Conservation (phyloP, 371 early-diverging fungal genomes). For the Zychaea mexicana region DNA sequence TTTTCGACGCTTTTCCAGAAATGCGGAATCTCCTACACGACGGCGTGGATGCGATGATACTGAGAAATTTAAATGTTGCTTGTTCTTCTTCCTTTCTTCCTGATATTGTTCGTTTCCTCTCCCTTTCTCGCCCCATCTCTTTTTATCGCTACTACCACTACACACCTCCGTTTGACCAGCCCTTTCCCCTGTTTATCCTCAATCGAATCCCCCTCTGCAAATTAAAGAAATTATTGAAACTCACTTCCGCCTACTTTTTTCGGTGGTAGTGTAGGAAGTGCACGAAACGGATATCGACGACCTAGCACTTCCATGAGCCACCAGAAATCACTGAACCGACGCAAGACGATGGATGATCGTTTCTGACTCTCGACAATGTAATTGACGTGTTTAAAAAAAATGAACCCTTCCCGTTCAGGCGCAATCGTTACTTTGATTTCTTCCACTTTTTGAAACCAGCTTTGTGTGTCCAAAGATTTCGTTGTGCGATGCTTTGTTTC, state of each 20-base stretch:
- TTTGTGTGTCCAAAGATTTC: slow-evolving; percentile 10
- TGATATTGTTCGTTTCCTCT: not conserved
- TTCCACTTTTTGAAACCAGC: slow-evolving; percentile 49
- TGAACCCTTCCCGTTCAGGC: slow-evolving; percentile 76
- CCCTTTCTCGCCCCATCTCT: not conserved
- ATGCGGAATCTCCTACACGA: slow-evolving; percentile 60
- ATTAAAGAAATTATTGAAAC: slow-evolving; percentile 4
- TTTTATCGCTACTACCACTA: too few relatives aligned
- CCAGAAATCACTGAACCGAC: slow-evolving; percentile 87
- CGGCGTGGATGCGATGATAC: not conserved
- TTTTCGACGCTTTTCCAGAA: slow-evolving; percentile 69
- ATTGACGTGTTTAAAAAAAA: slow-evolving; percentile 83
- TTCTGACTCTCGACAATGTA: slow-evolving; percentile 73
- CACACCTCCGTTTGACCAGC: too few relatives aligned
- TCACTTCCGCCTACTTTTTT: slow-evolving; percentile 58
- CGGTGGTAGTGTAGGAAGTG: slow-evolving; percentile 68
- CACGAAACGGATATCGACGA: slow-evolving; percentile 76
- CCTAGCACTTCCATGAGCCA: slow-evolving; percentile 75
- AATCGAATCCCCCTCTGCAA: not conserved
- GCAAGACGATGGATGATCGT: slow-evolving; percentile 60
- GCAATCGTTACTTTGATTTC: slow-evolving; percentile 54
- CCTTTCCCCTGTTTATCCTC: not conserved
- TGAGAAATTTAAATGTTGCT: not conserved
- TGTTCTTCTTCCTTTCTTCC: too few relatives aligned
- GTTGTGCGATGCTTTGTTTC: not conserved